Evolutionary conservation across 2,329 filamentous ascomycete species (phyloP).

Genomic region (Diplocarpon mali): DNA sequence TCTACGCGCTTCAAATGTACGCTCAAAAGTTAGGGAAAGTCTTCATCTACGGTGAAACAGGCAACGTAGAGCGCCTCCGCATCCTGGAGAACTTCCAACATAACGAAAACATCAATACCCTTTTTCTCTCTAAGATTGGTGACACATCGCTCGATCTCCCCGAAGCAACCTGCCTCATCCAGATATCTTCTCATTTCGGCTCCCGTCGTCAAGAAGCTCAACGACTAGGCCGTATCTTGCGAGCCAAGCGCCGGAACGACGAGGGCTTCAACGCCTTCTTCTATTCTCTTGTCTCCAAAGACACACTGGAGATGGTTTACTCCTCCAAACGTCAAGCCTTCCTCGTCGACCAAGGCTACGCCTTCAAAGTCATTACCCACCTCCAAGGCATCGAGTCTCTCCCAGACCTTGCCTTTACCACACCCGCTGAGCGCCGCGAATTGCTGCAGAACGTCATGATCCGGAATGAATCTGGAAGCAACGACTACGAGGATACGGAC

Average conservation of each 20-base stretch:
- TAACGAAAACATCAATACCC: slow-evolving; percentile 78
- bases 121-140: slow-evolving; percentile 95
- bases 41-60: slow-evolving; percentile 84
- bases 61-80: slow-evolving; percentile 71
- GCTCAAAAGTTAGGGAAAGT: slow-evolving; percentile 75
- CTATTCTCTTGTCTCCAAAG: slow-evolving; percentile 93
- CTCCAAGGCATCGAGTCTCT: slow-evolving; percentile 83
- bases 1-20: slow-evolving; percentile 82
- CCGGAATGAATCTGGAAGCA: slow-evolving; percentile 51
- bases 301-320: slow-evolving; percentile 97
- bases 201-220: slow-evolving; percentile 95
- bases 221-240: slow-evolving; percentile 79
- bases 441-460: slow-evolving; percentile 82
- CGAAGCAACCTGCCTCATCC: slow-evolving; percentile 91
- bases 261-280: slow-evolving; percentile 99
- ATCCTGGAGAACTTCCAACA: slow-evolving; percentile 94
- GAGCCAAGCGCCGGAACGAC: slow-evolving; percentile 91
- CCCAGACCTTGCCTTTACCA: slow-evolving; percentile 67
- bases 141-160: slow-evolving; percentile 96
- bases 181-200: slow-evolving; percentile 95
- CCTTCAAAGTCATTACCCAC: slow-evolving; percentile 97
- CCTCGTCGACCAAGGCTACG: slow-evolving; percentile 93
- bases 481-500: slow-evolving; percentile 31
- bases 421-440: slow-evolving; percentile 70
- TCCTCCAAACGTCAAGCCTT: slow-evolving; percentile 95